Percentiles rank a stretch among this genome's conserved stretches.
phyloP scores from a whole-genome alignment of 2,329 filamentous ascomycete species.

The Aspergillus sp. region DNA sequence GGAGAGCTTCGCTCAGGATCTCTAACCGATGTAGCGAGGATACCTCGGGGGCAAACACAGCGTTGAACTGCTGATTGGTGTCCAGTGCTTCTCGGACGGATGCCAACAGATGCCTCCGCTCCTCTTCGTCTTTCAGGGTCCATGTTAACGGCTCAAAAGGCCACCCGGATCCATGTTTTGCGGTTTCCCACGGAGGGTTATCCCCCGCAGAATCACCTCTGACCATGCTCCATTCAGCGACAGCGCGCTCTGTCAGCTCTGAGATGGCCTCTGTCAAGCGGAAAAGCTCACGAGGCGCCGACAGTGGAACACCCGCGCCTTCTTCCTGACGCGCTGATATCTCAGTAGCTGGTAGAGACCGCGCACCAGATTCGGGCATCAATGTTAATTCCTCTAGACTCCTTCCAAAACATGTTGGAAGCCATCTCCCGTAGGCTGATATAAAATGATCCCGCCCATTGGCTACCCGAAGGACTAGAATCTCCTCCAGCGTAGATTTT shows the following conservation, averaged over 20 bases:
- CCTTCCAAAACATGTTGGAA: conserved; percentile 77
- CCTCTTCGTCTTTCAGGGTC: conserved; percentile 39
- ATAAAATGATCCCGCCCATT: conserved; percentile 91
- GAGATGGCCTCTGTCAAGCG: conserved; percentile 80
- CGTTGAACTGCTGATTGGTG: conserved; percentile 60
- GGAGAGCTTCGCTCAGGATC: conserved; percentile 66
- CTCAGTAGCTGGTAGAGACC: conserved; percentile 55
- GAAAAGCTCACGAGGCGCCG: conserved; percentile 85
- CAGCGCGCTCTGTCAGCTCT: conserved; percentile 55
- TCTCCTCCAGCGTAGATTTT: conserved; percentile 69
- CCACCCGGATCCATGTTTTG: conserved; percentile 51
- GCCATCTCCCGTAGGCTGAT: conserved; percentile 74
- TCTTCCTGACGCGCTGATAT: conserved; percentile 31
- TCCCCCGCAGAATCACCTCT: conserved; percentile 37
- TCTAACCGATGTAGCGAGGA: conserved; percentile 70
- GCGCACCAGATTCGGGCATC: conserved; percentile 74
- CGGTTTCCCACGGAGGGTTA: conserved; percentile 51
- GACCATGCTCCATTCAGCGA: conserved; percentile 64
- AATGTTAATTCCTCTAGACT: conserved; percentile 86
- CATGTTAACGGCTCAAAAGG: conserved; percentile 57
- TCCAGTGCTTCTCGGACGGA: conserved; percentile 67
- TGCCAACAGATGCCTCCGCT: conserved; percentile 45
- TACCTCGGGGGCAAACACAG: conserved; percentile 62
- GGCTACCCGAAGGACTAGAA: conserved; percentile 79
- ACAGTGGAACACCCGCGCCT: conserved; percentile 56